Evolutionary conservation across 345 rosid genomes (phyloP).

Genomic region (Gossypium anomalum): DNA sequence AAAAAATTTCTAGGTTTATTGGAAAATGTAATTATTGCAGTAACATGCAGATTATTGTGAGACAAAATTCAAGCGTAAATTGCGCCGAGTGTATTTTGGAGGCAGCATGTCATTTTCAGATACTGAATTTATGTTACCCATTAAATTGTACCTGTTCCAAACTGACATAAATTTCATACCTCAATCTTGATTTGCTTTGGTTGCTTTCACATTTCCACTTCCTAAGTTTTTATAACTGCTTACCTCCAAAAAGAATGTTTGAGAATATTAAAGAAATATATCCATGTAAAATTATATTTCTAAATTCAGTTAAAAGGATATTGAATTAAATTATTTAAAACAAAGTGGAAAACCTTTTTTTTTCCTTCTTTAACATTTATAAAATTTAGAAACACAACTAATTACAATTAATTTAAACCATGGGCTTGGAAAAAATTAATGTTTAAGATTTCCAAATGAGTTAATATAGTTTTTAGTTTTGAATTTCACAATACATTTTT

Average conservation of each 20-base stretch:
- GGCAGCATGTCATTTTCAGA: slow-evolving; percentile 2
- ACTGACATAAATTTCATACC: background rate
- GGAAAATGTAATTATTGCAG: background rate
- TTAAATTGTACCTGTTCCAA: background rate
- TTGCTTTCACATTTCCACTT: background rate
- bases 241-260: background rate
- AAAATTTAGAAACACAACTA: background rate
- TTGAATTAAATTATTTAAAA: background rate
- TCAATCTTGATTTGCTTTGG: background rate
- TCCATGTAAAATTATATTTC: background rate
- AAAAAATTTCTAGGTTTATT: background rate
- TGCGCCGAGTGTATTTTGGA: slow-evolving; percentile 15
- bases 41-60: background rate
- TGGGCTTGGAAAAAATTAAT: background rate
- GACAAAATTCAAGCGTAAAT: background rate
- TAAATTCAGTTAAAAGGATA: background rate
- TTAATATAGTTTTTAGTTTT: too few relatives aligned
- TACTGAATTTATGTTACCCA: slow-evolving; percentile 6
- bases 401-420: background rate
- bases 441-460: background rate
- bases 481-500: too few relatives aligned
- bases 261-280: background rate
- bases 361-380: background rate
- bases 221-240: background rate
- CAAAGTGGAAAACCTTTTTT: background rate